Conservation (phyloP, 805 yeast species). For the Priceomyces fermenticarens region DNA sequence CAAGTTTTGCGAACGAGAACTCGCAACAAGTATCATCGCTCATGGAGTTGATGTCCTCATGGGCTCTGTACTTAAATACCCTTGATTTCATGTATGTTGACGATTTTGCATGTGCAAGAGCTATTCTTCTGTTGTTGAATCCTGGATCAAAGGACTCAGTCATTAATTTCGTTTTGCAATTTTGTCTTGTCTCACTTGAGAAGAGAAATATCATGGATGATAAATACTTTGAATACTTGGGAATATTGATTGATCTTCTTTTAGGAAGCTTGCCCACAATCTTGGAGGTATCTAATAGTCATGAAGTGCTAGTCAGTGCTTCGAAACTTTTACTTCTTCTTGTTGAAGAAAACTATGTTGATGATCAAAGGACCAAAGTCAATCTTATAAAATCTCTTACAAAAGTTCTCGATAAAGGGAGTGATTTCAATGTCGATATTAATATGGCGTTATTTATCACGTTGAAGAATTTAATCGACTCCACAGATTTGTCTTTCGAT, state of each 20-base stretch:
- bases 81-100: slow-evolving; percentile 54
- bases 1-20: slow-evolving; percentile 69
- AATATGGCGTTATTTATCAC: slow-evolving; percentile 57
- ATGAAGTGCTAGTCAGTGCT: slow-evolving; percentile 50
- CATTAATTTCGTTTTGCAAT: slow-evolving; percentile 50
- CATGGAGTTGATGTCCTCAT: slow-evolving; percentile 57
- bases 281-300: slow-evolving; percentile 37
- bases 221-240: slow-evolving; percentile 44
- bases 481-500: slow-evolving; percentile 50
- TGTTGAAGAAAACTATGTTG: slow-evolving; percentile 56
- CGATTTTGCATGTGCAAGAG: slow-evolving; percentile 49
- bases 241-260: slow-evolving; percentile 57
- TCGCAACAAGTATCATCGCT: slow-evolving; percentile 80
- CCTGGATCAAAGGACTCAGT: slow-evolving; percentile 70
- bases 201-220: slow-evolving; percentile 31
- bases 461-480: slow-evolving; percentile 51
- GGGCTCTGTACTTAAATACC: slow-evolving; percentile 46
- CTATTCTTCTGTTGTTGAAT: slow-evolving; percentile 54
- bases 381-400: slow-evolving; percentile 57
- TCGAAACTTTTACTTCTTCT: slow-evolving; percentile 51
- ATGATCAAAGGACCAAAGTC: slow-evolving; percentile 51
- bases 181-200: slow-evolving; percentile 46
- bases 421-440: slow-evolving; percentile 49
- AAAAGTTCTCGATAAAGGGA: slow-evolving; percentile 53
- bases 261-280: slow-evolving; percentile 50